phyloP scores from a whole-genome alignment of 768 basidiomycete genomes.

The Sarcomyxa edulis region DNA sequence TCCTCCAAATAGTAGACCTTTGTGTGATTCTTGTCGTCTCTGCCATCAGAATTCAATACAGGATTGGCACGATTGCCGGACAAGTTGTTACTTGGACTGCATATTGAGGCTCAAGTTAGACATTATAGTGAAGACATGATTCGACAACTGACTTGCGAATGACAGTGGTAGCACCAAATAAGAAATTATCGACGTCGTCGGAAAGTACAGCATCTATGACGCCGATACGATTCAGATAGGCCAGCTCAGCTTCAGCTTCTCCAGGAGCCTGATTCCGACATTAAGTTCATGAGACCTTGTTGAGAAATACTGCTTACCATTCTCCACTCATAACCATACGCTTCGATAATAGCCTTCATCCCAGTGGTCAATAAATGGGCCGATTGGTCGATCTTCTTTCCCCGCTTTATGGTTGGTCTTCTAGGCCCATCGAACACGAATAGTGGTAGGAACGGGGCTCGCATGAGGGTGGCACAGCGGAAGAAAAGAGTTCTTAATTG shows the following conservation, averaged over 20 bases:
- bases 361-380: constrained; percentile 64
- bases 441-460: constrained; percentile 75
- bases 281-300: constrained; percentile 20
- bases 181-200: constrained; percentile 90
- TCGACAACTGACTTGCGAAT: constrained; percentile 95
- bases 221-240: constrained; percentile 76
- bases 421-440: constrained; percentile 92
- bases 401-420: constrained; percentile 76
- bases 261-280: constrained; percentile 66
- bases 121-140: constrained; percentile 18
- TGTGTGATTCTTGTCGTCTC: constrained; percentile 70
- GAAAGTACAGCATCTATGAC: constrained; percentile 86
- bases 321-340: constrained; percentile 78
- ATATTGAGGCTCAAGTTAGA: constrained; percentile 9
- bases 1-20: constrained; percentile 36
- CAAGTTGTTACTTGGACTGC: constrained; percentile 64
- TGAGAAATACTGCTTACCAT: constrained; percentile 34
- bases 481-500: constrained; percentile 81
- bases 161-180: constrained; percentile 82
- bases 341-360: constrained; percentile 74
- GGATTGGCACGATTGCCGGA: constrained; percentile 67
- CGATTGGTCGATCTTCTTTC: constrained; percentile 61
- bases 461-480: constrained; percentile 74
- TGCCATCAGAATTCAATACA: constrained; percentile 58
- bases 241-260: constrained; percentile 93